Evolutionary conservation across 2,329 filamentous ascomycete species (phyloP).

Genomic region (Salinomyces thailandicus): DNA sequence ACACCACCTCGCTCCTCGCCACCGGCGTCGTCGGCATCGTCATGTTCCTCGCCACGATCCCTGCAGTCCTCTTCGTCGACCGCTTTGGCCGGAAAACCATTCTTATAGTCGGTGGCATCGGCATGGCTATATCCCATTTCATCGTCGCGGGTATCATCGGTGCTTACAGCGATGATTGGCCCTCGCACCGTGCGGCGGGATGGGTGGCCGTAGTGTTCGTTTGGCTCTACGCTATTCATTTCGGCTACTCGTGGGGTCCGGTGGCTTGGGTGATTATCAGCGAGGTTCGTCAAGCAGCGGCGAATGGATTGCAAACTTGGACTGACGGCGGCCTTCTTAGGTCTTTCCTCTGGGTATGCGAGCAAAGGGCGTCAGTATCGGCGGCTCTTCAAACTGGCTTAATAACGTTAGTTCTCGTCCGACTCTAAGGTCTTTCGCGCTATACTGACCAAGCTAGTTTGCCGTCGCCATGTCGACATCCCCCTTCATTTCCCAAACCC

Average conservation of each 20-base stretch:
- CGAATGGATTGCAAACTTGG: too few species aligned
- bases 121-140: slow-evolving; percentile 43
- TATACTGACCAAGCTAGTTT: too few species aligned
- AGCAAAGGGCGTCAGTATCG: slow-evolving; percentile 16
- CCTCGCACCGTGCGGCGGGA: slow-evolving; percentile 48
- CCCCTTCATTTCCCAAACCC: slow-evolving; percentile 9
- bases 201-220: slow-evolving; percentile 60
- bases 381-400: slow-evolving; percentile 15
- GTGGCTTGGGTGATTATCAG: slow-evolving; percentile 52
- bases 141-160: slow-evolving; percentile 34
- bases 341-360: slow-evolving; percentile 19
- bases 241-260: slow-evolving; percentile 61
- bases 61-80: slow-evolving; percentile 56
- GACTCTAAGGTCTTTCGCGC: too few species aligned
- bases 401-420: slow-evolving; percentile 15
- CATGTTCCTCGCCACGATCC: slow-evolving; percentile 55
- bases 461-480: slow-evolving; percentile 13
- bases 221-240: slow-evolving; percentile 64
- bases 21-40: slow-evolving; percentile 62
- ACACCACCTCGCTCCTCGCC: slow-evolving; percentile 49
- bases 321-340: too few species aligned
- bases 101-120: slow-evolving; percentile 27
- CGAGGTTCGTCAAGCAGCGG: too few species aligned
- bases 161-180: slow-evolving; percentile 52
- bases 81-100: slow-evolving; percentile 33